Evolutionary conservation across 768 basidiomycete genomes (phyloP).

Genomic region (Mycena leptocephala): DNA sequence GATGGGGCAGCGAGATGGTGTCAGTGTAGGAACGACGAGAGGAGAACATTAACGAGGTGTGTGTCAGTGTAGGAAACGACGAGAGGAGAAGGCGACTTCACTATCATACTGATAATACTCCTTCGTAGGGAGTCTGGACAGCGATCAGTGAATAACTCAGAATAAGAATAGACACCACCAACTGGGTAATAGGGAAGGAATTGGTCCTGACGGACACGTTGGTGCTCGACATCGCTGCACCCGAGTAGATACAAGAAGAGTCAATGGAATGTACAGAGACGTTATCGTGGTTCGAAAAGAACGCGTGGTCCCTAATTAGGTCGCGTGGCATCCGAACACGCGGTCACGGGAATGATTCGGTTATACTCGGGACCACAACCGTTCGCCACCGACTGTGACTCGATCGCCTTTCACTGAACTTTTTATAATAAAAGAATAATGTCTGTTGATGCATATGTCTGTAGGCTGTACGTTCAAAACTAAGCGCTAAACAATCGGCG

Average conservation of each 20-base stretch:
- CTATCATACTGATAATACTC: constrained; percentile 51
- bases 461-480: too few species aligned
- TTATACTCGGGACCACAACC: background rate
- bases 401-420: too few species aligned
- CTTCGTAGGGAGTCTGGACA: constrained; percentile 43
- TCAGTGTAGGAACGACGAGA: too few species aligned
- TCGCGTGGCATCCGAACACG: background rate
- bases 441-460: too few species aligned
- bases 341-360: background rate
- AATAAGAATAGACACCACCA: background rate
- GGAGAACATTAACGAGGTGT: background rate
- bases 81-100: constrained; percentile 22
- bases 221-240: constrained; percentile 7
- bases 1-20: too few species aligned
- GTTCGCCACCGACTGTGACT: too few species aligned
- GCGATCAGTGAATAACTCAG: background rate
- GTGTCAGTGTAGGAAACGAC: background rate
- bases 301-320: background rate
- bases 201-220: constrained; percentile 46
- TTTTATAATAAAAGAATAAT: too few species aligned
- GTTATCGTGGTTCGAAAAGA: background rate
- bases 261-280: background rate
- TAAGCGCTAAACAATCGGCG: too few species aligned
- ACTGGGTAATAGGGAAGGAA: constrained; percentile 47
- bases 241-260: background rate